Evolutionary conservation across 2,329 filamentous ascomycete species (phyloP).

Genomic region (Diaporthe sp.): DNA sequence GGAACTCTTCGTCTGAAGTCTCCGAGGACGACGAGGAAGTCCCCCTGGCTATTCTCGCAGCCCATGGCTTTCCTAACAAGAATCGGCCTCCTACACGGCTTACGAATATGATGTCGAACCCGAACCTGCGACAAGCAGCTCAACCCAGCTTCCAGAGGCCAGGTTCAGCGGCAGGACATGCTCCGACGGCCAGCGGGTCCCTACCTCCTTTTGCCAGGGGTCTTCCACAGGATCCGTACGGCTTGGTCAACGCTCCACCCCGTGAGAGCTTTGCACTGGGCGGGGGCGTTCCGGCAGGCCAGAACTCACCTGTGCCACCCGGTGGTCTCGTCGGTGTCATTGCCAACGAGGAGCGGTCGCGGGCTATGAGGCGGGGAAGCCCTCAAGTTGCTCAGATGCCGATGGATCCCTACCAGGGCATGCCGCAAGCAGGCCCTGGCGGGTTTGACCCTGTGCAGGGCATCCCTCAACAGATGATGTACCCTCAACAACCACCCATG

Average conservation of each 20-base stretch:
- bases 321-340: constrained; percentile 91
- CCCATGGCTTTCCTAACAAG: constrained; percentile 88
- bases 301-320: constrained; percentile 67
- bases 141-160: constrained; percentile 64
- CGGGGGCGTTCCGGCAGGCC: constrained; percentile 63
- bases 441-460: constrained; percentile 64
- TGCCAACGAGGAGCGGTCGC: constrained; percentile 84
- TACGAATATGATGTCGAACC: constrained; percentile 76
- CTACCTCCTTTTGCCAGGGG: constrained; percentile 87
- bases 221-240: constrained; percentile 87
- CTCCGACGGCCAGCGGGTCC: constrained; percentile 58
- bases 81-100: constrained; percentile 80
- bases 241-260: constrained; percentile 78
- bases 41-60: constrained; percentile 86
- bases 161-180: constrained; percentile 71
- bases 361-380: constrained; percentile 83
- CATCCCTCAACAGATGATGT: constrained; percentile 66
- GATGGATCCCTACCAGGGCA: constrained; percentile 60
- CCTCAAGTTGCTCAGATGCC: constrained; percentile 76
- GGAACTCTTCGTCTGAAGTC: constrained; percentile 57
- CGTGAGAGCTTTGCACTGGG: constrained; percentile 82
- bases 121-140: constrained; percentile 74
- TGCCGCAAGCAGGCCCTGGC: constrained; percentile 53
- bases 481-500: constrained; percentile 47
- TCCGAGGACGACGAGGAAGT: constrained; percentile 86